These are phyloP conservation scores for Annulohypoxylon nitens DNA, from an alignment of 495 filamentous ascomycete species.

Conservation along the genomic window DNA sequence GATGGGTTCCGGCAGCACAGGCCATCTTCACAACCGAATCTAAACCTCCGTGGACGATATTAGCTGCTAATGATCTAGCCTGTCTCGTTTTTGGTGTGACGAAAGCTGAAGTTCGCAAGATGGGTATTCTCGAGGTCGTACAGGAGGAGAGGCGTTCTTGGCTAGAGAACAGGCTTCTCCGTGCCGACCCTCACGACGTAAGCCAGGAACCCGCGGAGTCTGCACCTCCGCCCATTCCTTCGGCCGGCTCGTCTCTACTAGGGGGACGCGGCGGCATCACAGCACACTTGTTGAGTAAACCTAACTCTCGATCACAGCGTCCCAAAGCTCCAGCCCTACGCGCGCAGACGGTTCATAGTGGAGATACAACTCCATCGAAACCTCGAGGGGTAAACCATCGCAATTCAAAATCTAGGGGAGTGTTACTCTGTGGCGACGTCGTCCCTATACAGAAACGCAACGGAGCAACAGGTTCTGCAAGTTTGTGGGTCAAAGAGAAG, in stretches of 20 bases:
- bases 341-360: slow-evolving; percentile 81
- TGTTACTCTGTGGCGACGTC: slow-evolving; percentile 94
- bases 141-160: slow-evolving; percentile 86
- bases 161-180: slow-evolving; percentile 86
- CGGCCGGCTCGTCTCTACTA: slow-evolving; percentile 63
- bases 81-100: slow-evolving; percentile 97
- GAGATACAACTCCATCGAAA: slow-evolving; percentile 73
- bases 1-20: slow-evolving; percentile 91
- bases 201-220: slow-evolving; percentile 61
- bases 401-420: slow-evolving; percentile 84
- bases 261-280: slow-evolving; percentile 84
- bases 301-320: slow-evolving; percentile 74
- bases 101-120: slow-evolving; percentile 89
- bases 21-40: slow-evolving; percentile 96
- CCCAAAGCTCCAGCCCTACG: slow-evolving; percentile 61
- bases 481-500: slow-evolving; percentile 98
- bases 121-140: slow-evolving; percentile 96
- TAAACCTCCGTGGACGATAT: slow-evolving; percentile 90
- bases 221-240: slow-evolving; percentile 54
- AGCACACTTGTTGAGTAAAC: slow-evolving; percentile 87
- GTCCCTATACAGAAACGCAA: slow-evolving; percentile 97
- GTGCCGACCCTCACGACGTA: slow-evolving; percentile 61
- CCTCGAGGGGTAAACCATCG: slow-evolving; percentile 66
- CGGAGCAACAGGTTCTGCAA: slow-evolving; percentile 89
- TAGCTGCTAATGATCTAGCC: slow-evolving; percentile 96